Evolutionary conservation across 345 rosid genomes (phyloP).

Genomic region (Lepidium africanum): DNA sequence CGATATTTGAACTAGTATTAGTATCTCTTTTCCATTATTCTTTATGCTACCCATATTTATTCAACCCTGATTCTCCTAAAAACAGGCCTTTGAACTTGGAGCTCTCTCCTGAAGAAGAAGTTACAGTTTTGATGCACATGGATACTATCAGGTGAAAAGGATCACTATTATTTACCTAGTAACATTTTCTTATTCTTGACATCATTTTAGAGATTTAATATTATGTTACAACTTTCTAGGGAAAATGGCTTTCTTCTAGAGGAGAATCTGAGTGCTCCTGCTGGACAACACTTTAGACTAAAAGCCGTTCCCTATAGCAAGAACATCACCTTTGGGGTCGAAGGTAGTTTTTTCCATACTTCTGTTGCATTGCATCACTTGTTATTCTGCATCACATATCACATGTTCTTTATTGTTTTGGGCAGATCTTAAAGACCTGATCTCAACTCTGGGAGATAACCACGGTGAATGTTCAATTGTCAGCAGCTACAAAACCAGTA

Average conservation of each 20-base stretch:
- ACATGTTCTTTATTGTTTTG: background rate
- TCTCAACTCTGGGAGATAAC: slow-evolving; percentile 71
- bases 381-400: background rate
- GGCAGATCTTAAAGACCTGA: slow-evolving; percentile 86
- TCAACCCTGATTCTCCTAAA: background rate
- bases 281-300: slow-evolving; percentile 63
- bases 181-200: background rate
- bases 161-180: slow-evolving; percentile 1
- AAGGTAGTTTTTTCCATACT: slow-evolving; percentile 41
- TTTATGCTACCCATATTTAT: background rate
- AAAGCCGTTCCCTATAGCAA: slow-evolving; percentile 91
- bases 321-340: slow-evolving; percentile 86
- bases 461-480: slow-evolving; percentile 76
- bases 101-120: slow-evolving; percentile 93
- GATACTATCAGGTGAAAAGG: slow-evolving; percentile 66
- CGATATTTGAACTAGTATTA: background rate
- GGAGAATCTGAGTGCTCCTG: slow-evolving; percentile 69
- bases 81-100: slow-evolving; percentile 77
- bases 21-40: background rate
- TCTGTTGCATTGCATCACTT: background rate
- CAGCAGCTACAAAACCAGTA: slow-evolving; percentile 69
- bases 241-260: slow-evolving; percentile 87
- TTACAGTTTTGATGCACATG: slow-evolving; percentile 74
- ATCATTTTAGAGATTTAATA: background rate
- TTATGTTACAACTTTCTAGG: slow-evolving; percentile 28